These are phyloP conservation scores for Claviceps paspali DNA, from an alignment of 2,329 filamentous ascomycete species.

Conservation along the genomic window DNA sequence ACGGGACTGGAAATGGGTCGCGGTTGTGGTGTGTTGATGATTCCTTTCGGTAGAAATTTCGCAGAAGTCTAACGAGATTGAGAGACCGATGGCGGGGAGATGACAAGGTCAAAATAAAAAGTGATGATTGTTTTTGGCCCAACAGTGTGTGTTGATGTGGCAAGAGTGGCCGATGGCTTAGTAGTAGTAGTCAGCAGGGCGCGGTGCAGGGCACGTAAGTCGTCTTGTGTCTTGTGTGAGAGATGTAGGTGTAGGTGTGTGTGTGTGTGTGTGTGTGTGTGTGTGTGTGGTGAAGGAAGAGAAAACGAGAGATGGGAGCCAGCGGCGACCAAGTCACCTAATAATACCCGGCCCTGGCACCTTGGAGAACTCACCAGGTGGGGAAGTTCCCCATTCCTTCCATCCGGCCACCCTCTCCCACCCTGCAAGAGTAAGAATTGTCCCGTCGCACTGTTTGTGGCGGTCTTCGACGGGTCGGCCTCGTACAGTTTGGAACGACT, in stretches of 20 bases:
- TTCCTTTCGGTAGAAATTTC: background rate
- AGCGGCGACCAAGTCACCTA: background rate
- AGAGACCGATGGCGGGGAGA: background rate
- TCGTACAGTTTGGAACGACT: background rate
- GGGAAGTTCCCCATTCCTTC: background rate
- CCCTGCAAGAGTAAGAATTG: background rate
- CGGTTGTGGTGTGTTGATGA: background rate
- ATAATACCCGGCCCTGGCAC: no score
- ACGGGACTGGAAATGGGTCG: constrained; percentile 5
- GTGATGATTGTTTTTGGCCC: no score
- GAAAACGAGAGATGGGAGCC: background rate
- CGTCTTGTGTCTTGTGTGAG: background rate
- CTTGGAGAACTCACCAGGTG: background rate
- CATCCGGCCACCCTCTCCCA: background rate
- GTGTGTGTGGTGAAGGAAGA: background rate
- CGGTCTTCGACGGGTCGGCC: background rate
- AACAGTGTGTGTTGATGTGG: no score
- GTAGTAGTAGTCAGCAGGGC: no score
- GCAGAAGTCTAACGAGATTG: background rate
- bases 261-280: background rate
- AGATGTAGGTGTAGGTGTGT: no score
- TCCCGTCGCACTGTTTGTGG: background rate
- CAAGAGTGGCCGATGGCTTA: background rate
- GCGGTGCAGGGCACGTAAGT: no score
- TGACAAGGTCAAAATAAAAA: no score